A percentile compares a stretch with the other conserved stretches of the same genome.
These are phyloP conservation scores for Escovopsis weberi DNA, from an alignment of 2,329 filamentous ascomycete species.

Conservation along the genomic window DNA sequence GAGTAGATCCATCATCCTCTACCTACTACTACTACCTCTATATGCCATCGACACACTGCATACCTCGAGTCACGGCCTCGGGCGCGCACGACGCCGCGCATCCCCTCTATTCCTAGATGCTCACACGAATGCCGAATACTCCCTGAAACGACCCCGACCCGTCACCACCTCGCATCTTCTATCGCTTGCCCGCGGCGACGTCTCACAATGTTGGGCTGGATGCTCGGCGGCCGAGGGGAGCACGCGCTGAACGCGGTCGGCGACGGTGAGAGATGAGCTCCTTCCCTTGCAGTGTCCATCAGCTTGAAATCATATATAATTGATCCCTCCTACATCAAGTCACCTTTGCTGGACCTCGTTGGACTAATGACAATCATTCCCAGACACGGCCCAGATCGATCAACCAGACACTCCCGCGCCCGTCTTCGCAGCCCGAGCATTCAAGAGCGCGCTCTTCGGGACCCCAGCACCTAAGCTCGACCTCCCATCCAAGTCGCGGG, in stretches of 20 bases:
- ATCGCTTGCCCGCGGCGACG: background rate
- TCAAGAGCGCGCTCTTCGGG: conserved; percentile 50
- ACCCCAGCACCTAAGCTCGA: conserved; percentile 31
- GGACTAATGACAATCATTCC: background rate
- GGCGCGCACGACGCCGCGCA: background rate
- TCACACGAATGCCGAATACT: background rate
- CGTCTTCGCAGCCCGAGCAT: conserved; percentile 49
- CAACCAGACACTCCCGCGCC: conserved; percentile 51
- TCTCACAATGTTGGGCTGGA: conserved; percentile 42
- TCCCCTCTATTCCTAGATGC: background rate
- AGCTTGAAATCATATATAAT: too few relatives aligned
- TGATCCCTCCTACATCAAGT: too few relatives aligned
- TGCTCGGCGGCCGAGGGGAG: conserved; percentile 33
- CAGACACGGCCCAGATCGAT: conserved; percentile 35
- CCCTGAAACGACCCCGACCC: background rate
- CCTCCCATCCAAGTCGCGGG: conserved; percentile 15
- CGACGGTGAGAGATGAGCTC: conserved; percentile 15
- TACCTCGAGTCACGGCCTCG: background rate
- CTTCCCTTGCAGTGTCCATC: background rate
- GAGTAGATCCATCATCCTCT: too few relatives aligned
- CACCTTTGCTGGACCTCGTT: background rate
- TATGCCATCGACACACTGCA: too few relatives aligned
- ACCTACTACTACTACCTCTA: background rate
- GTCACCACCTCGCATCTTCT: background rate
- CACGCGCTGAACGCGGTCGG: conserved; percentile 20